These are phyloP conservation scores for Sodiomyces alkalinus DNA, from an alignment of 2,329 filamentous ascomycete genomes.

Conservation along the genomic window DNA sequence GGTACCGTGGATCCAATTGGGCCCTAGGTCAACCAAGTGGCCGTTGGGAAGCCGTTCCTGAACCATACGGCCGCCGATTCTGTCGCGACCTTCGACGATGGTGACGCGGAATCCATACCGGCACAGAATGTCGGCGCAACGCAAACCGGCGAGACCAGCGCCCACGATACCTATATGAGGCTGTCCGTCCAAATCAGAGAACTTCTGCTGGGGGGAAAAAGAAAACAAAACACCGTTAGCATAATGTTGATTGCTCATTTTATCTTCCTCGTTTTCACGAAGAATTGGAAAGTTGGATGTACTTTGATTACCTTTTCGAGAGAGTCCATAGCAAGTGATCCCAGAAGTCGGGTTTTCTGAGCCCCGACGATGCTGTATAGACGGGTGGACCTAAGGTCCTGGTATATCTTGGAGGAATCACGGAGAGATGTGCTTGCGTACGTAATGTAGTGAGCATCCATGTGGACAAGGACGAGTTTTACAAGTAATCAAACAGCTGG, in stretches of 20 bases:
- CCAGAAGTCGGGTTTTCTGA: slow-evolving; percentile 9
- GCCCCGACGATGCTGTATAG: slow-evolving; percentile 19
- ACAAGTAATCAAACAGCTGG: too few species aligned
- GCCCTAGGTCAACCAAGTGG: slow-evolving; percentile 41
- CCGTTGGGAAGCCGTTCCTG: slow-evolving; percentile 34
- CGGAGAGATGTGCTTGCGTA: slow-evolving; percentile 27
- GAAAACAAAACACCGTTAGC: not conserved
- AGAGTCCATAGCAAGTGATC: slow-evolving; percentile 16
- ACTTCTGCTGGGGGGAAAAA: slow-evolving; percentile 3
- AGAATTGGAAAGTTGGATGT: too few species aligned
- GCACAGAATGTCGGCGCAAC: slow-evolving; percentile 53
- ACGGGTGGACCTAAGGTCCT: slow-evolving; percentile 28
- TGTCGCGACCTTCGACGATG: slow-evolving; percentile 50
- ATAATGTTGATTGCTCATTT: too few species aligned
- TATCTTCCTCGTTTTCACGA: too few species aligned
- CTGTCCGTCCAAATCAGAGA: slow-evolving; percentile 11
- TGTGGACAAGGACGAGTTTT: too few species aligned
- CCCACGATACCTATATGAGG: slow-evolving; percentile 53
- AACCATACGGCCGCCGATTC: slow-evolving; percentile 50
- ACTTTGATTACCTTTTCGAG: slow-evolving; percentile 21
- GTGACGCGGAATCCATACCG: slow-evolving; percentile 52
- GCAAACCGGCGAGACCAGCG: slow-evolving; percentile 54
- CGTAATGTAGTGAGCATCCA: slow-evolving; percentile 39
- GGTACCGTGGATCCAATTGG: slow-evolving; percentile 73
- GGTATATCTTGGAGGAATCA: slow-evolving; percentile 31